Evolutionary conservation across 78 protist species (phyloP), one percentile per base, ranked within the genome.

Genomic region (Tieghemostelium lacteum): DNA sequence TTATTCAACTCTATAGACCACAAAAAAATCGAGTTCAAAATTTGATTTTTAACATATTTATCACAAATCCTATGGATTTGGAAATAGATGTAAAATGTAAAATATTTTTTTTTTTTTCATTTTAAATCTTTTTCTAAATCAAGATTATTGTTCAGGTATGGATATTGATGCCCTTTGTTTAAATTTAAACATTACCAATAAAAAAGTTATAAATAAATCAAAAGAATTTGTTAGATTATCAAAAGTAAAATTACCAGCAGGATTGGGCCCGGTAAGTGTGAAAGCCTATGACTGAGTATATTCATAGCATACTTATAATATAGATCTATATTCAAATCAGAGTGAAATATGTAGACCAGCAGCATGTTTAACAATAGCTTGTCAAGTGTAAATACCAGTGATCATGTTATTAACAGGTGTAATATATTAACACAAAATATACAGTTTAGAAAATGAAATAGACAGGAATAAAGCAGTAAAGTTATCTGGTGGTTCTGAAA

Each of bases 271-370:
- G 14, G 24, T 61, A 12, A n/a, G n/a, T n/a, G n/a, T n/a, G n/a
- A n/a, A n/a, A n/a, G n/a, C n/a, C n/a, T n/a, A n/a, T n/a, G n/a
- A n/a, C n/a, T n/a, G n/a, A n/a, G n/a, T n/a, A n/a, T n/a, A n/a
- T n/a, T n/a, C n/a, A n/a, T n/a, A n/a, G n/a, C n/a, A n/a, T n/a
- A n/a, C n/a, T n/a, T n/a, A n/a, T n/a, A n/a, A n/a, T n/a, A n/a
- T n/a, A n/a, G n/a, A n/a, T n/a, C n/a, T n/a, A n/a, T n/a, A n/a
- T n/a, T n/a, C n/a, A n/a, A n/a, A n/a, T n/a, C n/a, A n/a, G n/a
- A n/a, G n/a, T n/a, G 67, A 61, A 61, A 61, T 61, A 39, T 61
- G 67, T 29, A 61, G 31, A 61, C 67, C 67, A 31, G 67, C 42
- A 1, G 67, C 67, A 4, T 61, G 67, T 61, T 31, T 61, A 12